Conservation (phyloP, 2,329 filamentous ascomycete species). For the Stagonosporopsis vannaccii region DNA sequence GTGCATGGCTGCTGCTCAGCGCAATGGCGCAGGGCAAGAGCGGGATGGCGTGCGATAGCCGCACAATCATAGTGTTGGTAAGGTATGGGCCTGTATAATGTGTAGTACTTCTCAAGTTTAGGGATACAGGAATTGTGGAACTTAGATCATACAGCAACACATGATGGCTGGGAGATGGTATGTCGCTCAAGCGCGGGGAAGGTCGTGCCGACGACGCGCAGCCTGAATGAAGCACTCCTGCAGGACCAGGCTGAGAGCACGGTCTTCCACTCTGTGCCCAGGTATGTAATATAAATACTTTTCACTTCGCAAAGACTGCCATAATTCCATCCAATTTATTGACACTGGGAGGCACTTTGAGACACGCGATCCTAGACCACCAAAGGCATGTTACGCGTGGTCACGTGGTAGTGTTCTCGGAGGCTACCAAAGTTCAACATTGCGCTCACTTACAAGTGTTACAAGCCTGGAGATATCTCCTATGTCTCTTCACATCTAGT, state of each 20-base stretch:
- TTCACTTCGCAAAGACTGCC: background rate
- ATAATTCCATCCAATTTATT: background rate
- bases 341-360: background rate
- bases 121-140: background rate
- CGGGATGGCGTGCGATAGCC: slow-evolving; percentile 17
- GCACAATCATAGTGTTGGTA: slow-evolving; percentile 19
- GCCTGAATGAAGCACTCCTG: background rate
- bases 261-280: background rate
- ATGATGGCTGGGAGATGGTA: background rate
- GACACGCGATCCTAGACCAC: background rate
- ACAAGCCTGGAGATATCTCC: background rate
- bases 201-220: slow-evolving; percentile 10
- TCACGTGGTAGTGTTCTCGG: background rate
- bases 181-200: slow-evolving; percentile 5
- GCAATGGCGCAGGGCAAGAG: slow-evolving; percentile 31
- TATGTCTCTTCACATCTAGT: background rate
- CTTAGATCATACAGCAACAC: background rate
- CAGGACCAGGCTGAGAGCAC: background rate
- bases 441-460: no score
- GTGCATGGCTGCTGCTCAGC: slow-evolving; percentile 20
- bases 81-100: background rate
- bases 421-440: background rate
- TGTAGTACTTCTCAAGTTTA: background rate
- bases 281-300: background rate
- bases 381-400: background rate